phyloP scores from a whole-genome alignment of 139 green algal genomes.

The Chlorella ohadii region DNA sequence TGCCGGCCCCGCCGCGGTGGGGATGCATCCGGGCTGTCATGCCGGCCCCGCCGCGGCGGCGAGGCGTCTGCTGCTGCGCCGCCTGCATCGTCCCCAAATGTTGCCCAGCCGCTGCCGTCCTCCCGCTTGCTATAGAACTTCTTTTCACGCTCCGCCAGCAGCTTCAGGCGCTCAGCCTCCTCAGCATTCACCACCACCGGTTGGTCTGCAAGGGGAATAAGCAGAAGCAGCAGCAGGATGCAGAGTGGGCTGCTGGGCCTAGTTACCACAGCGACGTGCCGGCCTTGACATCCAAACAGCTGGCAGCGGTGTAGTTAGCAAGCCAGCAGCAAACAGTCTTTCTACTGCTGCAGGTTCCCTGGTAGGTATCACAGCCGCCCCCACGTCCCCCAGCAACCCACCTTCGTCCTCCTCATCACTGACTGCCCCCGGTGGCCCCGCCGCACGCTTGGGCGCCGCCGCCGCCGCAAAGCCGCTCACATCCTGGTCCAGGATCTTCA shows the following conservation, averaged over 20 bases:
- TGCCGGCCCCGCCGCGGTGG: constrained; percentile 27
- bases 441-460: neutral
- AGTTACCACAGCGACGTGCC: neutral
- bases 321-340: too few species aligned
- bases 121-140: constrained; percentile 4
- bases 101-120: constrained; percentile 34
- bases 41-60: constrained; percentile 34
- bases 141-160: constrained; percentile 56
- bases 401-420: constrained; percentile 52
- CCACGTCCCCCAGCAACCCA: neutral
- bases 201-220: constrained; percentile 47
- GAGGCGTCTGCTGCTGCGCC: constrained; percentile 42
- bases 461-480: constrained; percentile 50
- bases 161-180: constrained; percentile 58
- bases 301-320: too few species aligned
- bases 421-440: neutral
- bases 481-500: constrained; percentile 77
- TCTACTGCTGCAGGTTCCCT: too few species aligned
- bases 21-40: constrained; percentile 41
- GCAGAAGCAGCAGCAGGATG: neutral
- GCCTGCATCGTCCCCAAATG: neutral
- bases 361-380: too few species aligned
- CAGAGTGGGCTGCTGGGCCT: neutral
- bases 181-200: constrained; percentile 77
- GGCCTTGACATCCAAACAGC: too few species aligned